Evolutionary conservation across 768 basidiomycete genomes (phyloP).

Genomic region (Xerocomus brunneocitrinus): DNA sequence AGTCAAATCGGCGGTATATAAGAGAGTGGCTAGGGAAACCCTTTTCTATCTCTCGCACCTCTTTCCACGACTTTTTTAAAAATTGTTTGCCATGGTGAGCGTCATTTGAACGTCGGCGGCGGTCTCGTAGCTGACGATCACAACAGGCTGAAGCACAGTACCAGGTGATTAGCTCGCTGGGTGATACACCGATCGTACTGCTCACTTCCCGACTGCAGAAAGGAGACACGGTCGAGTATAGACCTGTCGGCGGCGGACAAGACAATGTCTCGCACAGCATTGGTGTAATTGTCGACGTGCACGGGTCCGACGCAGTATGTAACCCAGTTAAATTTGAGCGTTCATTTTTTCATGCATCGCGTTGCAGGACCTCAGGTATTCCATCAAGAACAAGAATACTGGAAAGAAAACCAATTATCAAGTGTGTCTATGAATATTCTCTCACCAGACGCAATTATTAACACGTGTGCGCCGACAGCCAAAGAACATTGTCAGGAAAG

Average conservation of each 20-base stretch:
- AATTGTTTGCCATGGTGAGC: conserved; percentile 10
- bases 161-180: conserved; percentile 12
- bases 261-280: conserved; percentile 39
- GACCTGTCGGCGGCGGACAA: conserved; percentile 36
- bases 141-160: conserved; percentile 21
- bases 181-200: too few species aligned
- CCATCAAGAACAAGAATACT: conserved; percentile 43
- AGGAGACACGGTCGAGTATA: conserved; percentile 43
- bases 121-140: conserved; percentile 1
- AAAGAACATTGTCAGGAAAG: conserved; percentile 36
- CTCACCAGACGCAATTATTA: not conserved
- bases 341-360: not conserved
- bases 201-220: conserved; percentile 18
- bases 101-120: not conserved
- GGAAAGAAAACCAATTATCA: conserved; percentile 37
- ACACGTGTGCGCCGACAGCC: conserved; percentile 17
- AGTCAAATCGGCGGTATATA: conserved; percentile 13
- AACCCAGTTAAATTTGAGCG: rapidly evolving
- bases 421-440: conserved; percentile 15
- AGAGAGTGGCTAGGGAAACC: not conserved
- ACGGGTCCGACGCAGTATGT: conserved; percentile 33
- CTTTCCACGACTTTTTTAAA: not conserved
- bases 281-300: conserved; percentile 33
- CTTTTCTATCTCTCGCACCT: not conserved
- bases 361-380: conserved; percentile 30